These are phyloP conservation scores for Croton laevigatus DNA, from an alignment of 441 rosid genomes.

Conservation along the genomic window DNA sequence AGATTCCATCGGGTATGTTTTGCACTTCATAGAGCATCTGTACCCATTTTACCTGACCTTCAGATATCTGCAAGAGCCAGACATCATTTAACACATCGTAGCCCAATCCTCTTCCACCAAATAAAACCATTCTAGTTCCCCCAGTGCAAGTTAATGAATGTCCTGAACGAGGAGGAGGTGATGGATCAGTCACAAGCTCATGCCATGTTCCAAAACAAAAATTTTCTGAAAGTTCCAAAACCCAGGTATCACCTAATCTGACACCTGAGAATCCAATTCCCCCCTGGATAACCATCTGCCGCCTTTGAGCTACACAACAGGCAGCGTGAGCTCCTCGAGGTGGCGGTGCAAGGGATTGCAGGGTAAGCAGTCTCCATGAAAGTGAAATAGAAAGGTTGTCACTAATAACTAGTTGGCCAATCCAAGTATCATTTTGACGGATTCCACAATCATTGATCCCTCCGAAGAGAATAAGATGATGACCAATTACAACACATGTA, in stretches of 20 bases:
- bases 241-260: slow-evolving; percentile 80
- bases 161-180: slow-evolving; percentile 90
- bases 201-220: slow-evolving; percentile 59
- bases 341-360: slow-evolving; percentile 53
- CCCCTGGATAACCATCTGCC: slow-evolving; percentile 78
- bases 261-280: slow-evolving; percentile 73
- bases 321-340: slow-evolving; percentile 95
- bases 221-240: slow-evolving; percentile 68
- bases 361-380: slow-evolving; percentile 65
- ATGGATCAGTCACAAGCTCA: slow-evolving; percentile 45
- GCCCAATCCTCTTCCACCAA: slow-evolving; percentile 90
- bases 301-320: slow-evolving; percentile 51
- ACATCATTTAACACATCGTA: slow-evolving; percentile 78
- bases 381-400: slow-evolving; percentile 41
- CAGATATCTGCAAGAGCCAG: slow-evolving; percentile 59
- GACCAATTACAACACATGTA: slow-evolving; percentile 37
- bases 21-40: slow-evolving; percentile 50
- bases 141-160: slow-evolving; percentile 73
- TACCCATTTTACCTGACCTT: slow-evolving; percentile 47
- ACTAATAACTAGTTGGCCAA: slow-evolving; percentile 50
- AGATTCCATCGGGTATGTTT: slow-evolving; percentile 47
- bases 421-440: slow-evolving; percentile 85
- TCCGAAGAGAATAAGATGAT: slow-evolving; percentile 70
- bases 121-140: slow-evolving; percentile 50
- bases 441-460: slow-evolving; percentile 86